Evolutionary conservation across 192 early-diverging fungal genomes (phyloP).

Genomic region (Entophlyctis luteolus): DNA sequence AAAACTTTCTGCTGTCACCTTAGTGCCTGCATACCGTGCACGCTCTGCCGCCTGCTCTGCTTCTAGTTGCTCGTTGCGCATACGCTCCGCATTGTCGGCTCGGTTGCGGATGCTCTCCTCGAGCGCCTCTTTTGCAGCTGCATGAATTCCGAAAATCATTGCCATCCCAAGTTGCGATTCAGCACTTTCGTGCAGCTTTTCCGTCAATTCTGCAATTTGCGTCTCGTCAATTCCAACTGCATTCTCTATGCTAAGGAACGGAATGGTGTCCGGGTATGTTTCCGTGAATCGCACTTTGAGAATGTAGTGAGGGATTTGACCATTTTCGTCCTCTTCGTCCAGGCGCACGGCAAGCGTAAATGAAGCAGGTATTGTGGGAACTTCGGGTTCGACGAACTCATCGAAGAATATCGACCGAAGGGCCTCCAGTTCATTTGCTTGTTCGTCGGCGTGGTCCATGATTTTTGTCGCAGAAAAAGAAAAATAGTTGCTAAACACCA

Average conservation of each 20-base stretch:
- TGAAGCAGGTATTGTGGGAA: slow-evolving; percentile 29
- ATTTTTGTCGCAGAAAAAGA: too few relatives aligned
- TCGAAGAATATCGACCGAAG: slow-evolving; percentile 48
- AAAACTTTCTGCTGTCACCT: slow-evolving; percentile 75
- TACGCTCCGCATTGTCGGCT: slow-evolving; percentile 32
- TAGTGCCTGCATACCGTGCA: slow-evolving; percentile 74
- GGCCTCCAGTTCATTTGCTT: slow-evolving; percentile 44
- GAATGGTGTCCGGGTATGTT: slow-evolving; percentile 36
- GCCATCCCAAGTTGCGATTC: slow-evolving; percentile 84
- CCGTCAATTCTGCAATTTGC: slow-evolving; percentile 16
- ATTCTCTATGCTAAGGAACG: slow-evolving; percentile 26
- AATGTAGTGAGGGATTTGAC: slow-evolving; percentile 35
- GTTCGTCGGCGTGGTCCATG: slow-evolving; percentile 38
- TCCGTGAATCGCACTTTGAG: slow-evolving; percentile 51
- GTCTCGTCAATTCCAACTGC: slow-evolving; percentile 6
- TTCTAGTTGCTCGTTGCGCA: slow-evolving; percentile 36
- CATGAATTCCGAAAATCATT: slow-evolving; percentile 83
- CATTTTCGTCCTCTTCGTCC: slow-evolving; percentile 6
- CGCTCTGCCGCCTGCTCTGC: slow-evolving; percentile 68
- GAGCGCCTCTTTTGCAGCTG: slow-evolving; percentile 69
- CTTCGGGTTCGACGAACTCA: slow-evolving; percentile 37
- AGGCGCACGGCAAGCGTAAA: slow-evolving; percentile 17
- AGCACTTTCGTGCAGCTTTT: slow-evolving; percentile 14
- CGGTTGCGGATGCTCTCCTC: slow-evolving; percentile 57
- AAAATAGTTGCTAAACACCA: too few relatives aligned